phyloP scores from a whole-genome alignment of 192 early-diverging fungal genomes.

The Chytriomyces sp. region DNA sequence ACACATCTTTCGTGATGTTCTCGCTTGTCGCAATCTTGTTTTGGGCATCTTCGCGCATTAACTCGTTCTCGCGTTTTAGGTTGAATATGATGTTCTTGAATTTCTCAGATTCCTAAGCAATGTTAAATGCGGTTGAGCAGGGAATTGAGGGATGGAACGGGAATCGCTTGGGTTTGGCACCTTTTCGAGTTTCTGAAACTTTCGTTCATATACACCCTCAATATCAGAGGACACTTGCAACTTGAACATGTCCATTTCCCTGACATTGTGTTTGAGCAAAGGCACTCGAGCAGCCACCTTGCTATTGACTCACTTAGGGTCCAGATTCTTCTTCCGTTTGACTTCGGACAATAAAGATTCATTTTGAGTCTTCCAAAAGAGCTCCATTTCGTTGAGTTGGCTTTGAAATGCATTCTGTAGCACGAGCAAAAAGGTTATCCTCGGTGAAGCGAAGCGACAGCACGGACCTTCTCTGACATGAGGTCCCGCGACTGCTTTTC shows the following conservation, averaged over 20 bases:
- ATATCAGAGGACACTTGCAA: slow-evolving; percentile 15
- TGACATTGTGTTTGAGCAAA: slow-evolving; percentile 13
- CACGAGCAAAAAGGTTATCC: background rate
- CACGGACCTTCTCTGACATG: slow-evolving; percentile 7
- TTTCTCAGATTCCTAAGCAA: slow-evolving; percentile 19
- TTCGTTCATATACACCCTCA: slow-evolving; percentile 19
- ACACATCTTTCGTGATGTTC: slow-evolving; percentile 14
- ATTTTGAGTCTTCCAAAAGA: slow-evolving; percentile 27
- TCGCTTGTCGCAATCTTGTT: slow-evolving; percentile 17
- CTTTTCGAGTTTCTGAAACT: slow-evolving; percentile 13
- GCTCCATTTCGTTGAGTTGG: slow-evolving; percentile 28
- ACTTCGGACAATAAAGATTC: slow-evolving; percentile 1
- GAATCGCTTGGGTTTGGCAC: too few species aligned
- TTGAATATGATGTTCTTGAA: slow-evolving; percentile 2
- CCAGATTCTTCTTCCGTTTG: slow-evolving; percentile 11
- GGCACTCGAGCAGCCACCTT: background rate
- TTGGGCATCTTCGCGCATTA: slow-evolving; percentile 20
- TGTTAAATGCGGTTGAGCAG: background rate
- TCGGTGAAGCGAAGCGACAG: background rate
- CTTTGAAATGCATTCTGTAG: slow-evolving; percentile 21
- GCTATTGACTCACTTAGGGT: slow-evolving; percentile 18
- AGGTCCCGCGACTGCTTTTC: slow-evolving; percentile 24
- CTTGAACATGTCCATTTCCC: slow-evolving; percentile 23
- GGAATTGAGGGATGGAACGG: background rate
- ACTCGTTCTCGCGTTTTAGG: slow-evolving; percentile 25